Percentiles rank a stretch among this genome's conserved stretches.
These are phyloP conservation scores for Balakata baccata DNA, from an alignment of 345 rosid species.

Conservation along the genomic window DNA sequence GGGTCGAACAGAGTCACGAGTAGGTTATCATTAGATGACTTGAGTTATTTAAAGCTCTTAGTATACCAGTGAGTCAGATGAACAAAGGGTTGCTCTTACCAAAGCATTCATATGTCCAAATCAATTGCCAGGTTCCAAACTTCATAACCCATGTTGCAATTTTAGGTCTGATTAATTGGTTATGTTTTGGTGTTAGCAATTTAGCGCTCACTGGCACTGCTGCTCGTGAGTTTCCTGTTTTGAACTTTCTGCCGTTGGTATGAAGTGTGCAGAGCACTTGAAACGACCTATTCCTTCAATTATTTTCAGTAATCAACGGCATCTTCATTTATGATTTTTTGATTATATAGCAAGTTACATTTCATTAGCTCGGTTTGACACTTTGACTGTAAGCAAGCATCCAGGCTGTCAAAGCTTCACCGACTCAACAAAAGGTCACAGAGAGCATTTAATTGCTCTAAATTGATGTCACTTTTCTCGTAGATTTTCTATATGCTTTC, in stretches of 20 bases:
- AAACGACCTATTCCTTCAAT: no score
- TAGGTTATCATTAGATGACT: background rate
- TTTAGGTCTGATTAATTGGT: background rate
- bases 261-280: background rate
- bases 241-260: background rate
- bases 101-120: background rate
- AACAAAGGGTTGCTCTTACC: constrained; percentile 1
- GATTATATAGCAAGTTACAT: no score
- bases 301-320: no score
- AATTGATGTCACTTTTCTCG: background rate
- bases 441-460: constrained; percentile 5
- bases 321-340: no score
- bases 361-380: background rate
- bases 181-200: background rate
- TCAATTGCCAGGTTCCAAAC: background rate
- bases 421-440: background rate
- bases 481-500: background rate
- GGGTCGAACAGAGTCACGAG: background rate
- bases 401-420: constrained; percentile 12
- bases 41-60: background rate
- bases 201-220: no score
- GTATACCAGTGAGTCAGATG: background rate
- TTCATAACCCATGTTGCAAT: background rate
- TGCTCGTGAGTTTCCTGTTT: background rate
- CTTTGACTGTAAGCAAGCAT: background rate